Percentiles rank a stretch among this genome's conserved stretches.
Conservation (phyloP, 768 basidiomycete genomes). For the Lyophyllum shimeji region DNA sequence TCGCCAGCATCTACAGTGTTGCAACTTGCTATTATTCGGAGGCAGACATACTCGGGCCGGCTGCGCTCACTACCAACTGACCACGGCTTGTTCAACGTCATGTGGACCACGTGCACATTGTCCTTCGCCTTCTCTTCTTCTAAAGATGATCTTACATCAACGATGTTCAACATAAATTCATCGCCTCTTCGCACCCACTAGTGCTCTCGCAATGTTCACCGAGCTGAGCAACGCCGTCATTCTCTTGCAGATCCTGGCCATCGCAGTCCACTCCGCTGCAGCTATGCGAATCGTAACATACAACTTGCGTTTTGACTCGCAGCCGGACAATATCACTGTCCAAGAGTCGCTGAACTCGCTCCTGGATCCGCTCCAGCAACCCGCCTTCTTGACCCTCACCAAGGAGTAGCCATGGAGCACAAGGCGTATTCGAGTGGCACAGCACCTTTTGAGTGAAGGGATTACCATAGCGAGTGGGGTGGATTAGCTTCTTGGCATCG, state of each 20-base stretch:
- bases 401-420: constrained; percentile 57
- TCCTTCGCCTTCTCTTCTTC: background rate
- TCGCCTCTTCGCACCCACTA: background rate
- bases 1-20: too few species aligned
- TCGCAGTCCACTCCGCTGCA: background rate
- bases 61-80: too few species aligned
- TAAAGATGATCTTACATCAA: background rate
- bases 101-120: background rate
- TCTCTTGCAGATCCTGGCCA: background rate
- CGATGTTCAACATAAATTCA: background rate
- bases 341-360: constrained; percentile 41
- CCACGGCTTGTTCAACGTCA: too few species aligned
- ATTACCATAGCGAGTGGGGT: constrained; percentile 40
- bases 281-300: constrained; percentile 43
- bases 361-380: constrained; percentile 38
- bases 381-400: constrained; percentile 27
- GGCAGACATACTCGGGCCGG: too few species aligned
- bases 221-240: background rate
- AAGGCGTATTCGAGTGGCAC: constrained; percentile 45
- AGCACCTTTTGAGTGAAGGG: constrained; percentile 40
- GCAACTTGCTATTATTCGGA: too few species aligned
- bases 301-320: constrained; percentile 55
- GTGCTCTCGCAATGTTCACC: background rate
- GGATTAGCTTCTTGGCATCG: background rate
- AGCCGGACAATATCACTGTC: constrained; percentile 51